These are phyloP conservation scores for Fragaria vesca DNA, from an alignment of 306 rosid species.

Conservation along the genomic window DNA sequence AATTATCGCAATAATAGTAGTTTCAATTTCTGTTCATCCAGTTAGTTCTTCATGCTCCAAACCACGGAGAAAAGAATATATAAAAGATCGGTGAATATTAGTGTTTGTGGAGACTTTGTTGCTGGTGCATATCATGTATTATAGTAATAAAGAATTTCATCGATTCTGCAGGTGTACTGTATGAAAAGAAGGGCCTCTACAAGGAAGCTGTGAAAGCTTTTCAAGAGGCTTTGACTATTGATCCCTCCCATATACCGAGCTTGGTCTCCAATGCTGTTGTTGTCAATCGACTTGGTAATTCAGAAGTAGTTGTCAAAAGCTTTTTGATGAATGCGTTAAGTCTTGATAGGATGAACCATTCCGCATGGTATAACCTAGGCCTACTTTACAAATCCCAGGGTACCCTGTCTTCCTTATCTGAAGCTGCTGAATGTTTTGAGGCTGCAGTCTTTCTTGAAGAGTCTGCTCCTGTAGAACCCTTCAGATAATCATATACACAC, in stretches of 20 bases:
- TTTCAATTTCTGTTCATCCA: slow-evolving; percentile 1
- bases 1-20: background rate
- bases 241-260: slow-evolving; percentile 68
- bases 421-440: slow-evolving; percentile 77
- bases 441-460: slow-evolving; percentile 76
- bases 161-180: slow-evolving; percentile 51
- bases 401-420: slow-evolving; percentile 42
- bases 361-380: slow-evolving; percentile 90
- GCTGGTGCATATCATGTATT: slow-evolving; percentile 7
- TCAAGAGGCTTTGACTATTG: slow-evolving; percentile 55
- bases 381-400: slow-evolving; percentile 55
- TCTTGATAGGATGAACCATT: slow-evolving; percentile 57
- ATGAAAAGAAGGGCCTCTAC: slow-evolving; percentile 61
- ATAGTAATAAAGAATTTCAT: slow-evolving; percentile 3
- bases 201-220: slow-evolving; percentile 67
- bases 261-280: slow-evolving; percentile 59
- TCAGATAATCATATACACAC: slow-evolving; percentile 42
- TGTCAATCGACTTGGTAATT: slow-evolving; percentile 44
- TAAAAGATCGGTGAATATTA: background rate
- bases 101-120: background rate
- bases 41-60: background rate
- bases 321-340: slow-evolving; percentile 67
- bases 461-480: slow-evolving; percentile 78
- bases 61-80: background rate
- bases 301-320: slow-evolving; percentile 47